Evolutionary conservation across 129 eudicot species (phyloP), one percentile per base, ranked within the genome.

Genomic region (Artemisia argyi): DNA sequence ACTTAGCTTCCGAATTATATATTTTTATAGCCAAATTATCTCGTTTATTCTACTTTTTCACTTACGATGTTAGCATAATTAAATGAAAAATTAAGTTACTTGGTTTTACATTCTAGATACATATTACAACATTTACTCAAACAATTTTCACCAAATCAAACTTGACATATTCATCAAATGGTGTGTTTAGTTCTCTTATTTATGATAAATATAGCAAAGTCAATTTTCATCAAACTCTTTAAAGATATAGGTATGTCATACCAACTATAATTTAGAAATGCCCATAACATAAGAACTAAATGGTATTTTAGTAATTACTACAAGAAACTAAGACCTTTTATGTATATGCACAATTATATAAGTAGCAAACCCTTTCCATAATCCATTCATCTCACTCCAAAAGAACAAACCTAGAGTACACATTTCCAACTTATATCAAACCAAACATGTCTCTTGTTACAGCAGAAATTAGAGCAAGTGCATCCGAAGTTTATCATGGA

Each of bases 401-500:
- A 52, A 52, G 15, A 52, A 15, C 68, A 76, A 46, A 57, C 19
- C 19, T 1, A 35, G 44, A 35, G 1, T 7, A 35, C 73, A 62
- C 47, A 13, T 44, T 64, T 48, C 48, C 68, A 64, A 26, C 19
- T 18, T 73, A 54, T 17, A 71, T 8, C 17, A 46, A 53, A 18
- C 66, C 39, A 42, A 71, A 28, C 13, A 87, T 87, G 97, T 90
- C 95, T 80, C 80, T 74, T 5, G 77, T 90, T 24, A 87, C 95
- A 42, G 86, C 87, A 22, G 91, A 87, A 66, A 90, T 87, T 72
- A 79, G 83, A 30, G 77, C 79, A 26, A 83, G 70, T 13, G 97
- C 97, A 50, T 81, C 96, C 24, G 89, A 87, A 66, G 18, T 83
- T 44, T 88, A 91, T 92, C 80, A 61, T 57, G 97, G 95, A 22